Conservation (phyloP, 306 rosid species). For the Malus sylvestris region DNA sequence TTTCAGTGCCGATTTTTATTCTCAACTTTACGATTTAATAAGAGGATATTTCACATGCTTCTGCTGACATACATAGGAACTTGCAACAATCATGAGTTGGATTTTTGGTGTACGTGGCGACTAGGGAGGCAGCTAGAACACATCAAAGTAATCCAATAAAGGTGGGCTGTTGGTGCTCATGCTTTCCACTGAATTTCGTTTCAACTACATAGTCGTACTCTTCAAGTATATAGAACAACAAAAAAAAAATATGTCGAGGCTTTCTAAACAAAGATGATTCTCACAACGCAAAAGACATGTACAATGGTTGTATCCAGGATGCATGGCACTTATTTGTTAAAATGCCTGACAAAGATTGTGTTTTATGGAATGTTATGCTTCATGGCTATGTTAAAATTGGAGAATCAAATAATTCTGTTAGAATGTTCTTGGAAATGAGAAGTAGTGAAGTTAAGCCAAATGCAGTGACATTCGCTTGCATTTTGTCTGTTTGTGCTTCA, state of each 20-base stretch:
- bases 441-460: constrained; percentile 29
- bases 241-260: neutral
- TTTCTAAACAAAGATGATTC: neutral
- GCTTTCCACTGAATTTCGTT: neutral
- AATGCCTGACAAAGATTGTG: constrained; percentile 47
- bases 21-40: neutral
- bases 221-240: neutral
- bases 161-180: neutral
- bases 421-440: constrained; percentile 50
- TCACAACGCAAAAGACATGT: constrained; percentile 10
- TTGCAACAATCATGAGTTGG: neutral
- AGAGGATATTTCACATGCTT: neutral
- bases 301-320: constrained; percentile 40
- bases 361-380: constrained; percentile 84
- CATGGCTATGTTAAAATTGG: constrained; percentile 54
- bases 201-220: neutral
- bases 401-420: constrained; percentile 36
- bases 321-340: constrained; percentile 61
- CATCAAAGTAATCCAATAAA: neutral
- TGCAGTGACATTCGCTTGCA: constrained; percentile 52
- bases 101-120: neutral
- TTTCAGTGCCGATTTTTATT: neutral
- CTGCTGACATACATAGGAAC: neutral
- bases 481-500: constrained; percentile 50
- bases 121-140: neutral